Conservation (phyloP, 768 basidiomycete species). For the Psilocybe azurescens region DNA sequence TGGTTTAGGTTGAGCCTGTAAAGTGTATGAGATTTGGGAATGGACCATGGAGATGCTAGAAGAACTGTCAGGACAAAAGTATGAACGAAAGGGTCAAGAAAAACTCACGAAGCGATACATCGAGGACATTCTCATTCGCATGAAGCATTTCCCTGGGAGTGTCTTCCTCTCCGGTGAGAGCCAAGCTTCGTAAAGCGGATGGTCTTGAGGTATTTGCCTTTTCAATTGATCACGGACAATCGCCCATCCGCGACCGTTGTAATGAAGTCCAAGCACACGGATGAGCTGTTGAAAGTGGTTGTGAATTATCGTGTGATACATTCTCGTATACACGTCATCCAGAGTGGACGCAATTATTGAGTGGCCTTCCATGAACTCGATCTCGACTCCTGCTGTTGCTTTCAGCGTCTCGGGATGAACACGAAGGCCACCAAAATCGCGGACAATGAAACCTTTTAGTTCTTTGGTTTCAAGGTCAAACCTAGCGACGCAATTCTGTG, state of each 20-base stretch:
- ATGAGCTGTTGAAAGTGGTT: constrained; percentile 66
- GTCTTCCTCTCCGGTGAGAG: constrained; percentile 51
- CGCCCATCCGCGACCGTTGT: constrained; percentile 58
- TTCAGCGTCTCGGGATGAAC: constrained; percentile 56
- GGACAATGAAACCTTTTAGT: constrained; percentile 58
- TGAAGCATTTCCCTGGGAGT: constrained; percentile 58
- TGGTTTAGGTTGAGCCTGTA: constrained; percentile 32
- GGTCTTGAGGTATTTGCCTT: constrained; percentile 48
- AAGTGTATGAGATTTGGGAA: constrained; percentile 63
- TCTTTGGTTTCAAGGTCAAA: constrained; percentile 54
- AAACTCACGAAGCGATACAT: constrained; percentile 59
- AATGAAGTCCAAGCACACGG: constrained; percentile 60
- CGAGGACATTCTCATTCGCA: constrained; percentile 62
- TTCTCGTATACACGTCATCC: constrained; percentile 60
- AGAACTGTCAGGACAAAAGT: not conserved
- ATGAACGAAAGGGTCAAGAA: not conserved
- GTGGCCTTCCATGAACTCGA: constrained; percentile 52
- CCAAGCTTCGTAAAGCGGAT: constrained; percentile 56
- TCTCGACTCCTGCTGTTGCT: constrained; percentile 52
- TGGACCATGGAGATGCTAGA: constrained; percentile 56
- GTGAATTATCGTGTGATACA: constrained; percentile 64
- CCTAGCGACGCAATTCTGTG: constrained; percentile 63
- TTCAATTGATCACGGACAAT: constrained; percentile 51
- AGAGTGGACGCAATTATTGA: constrained; percentile 54
- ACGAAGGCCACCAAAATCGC: constrained; percentile 62